Evolutionary conservation across 495 filamentous ascomycete species (phyloP), one percentile per base, ranked within the genome.

Genomic region (Penicillium longicatenatum): DNA sequence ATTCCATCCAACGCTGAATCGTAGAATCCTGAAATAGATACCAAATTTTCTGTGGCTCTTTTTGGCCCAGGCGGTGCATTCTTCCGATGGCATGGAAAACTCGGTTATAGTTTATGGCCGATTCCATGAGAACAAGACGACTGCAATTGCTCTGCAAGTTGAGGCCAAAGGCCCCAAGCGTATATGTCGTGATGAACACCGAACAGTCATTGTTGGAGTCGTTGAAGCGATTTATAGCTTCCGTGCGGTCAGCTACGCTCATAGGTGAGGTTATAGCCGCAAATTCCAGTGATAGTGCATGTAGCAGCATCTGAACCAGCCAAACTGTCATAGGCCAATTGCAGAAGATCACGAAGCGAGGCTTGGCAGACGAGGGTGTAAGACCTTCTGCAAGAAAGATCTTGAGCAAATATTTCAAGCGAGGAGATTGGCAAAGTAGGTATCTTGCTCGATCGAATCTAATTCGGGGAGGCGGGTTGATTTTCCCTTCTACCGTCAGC

Each of bases 11-110:
- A 4, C 61, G 61, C n/a, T 54, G 37, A 35, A 64, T 41, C 0
- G 57, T 64, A 22, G 50, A 48, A 30, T 64, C 52, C 33, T 54
- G 44, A 45, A 60, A 64, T 1, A 64, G 50, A 16, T 47, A 35
- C 57, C 54, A 64, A 4, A 49, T 50, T 16, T 43, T 47, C 49
- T 63, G 57, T 7, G 21, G 53, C 11, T 44, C 29, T 12, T 20
- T 50, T 31, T 60, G 61, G 1, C 61, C 50, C 0, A 58, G 30
- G 1, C 57, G 50, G 35, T 60, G 61, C 16, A 60, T 29, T 11
- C 57, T 50, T 5, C 54, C 57, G 6, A 58, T 46, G 1, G 57
- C 31, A 17, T 58, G 43, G 11, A 60, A 60, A 0, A 57, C 1
- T 22, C 10, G 12, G 11, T 52, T 50, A 17, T 43, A 14, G 22